Percentiles rank a stretch among this genome's conserved stretches.
These are phyloP conservation scores for Croton setiger DNA, from an alignment of 441 rosid genomes.

Conservation along the genomic window DNA sequence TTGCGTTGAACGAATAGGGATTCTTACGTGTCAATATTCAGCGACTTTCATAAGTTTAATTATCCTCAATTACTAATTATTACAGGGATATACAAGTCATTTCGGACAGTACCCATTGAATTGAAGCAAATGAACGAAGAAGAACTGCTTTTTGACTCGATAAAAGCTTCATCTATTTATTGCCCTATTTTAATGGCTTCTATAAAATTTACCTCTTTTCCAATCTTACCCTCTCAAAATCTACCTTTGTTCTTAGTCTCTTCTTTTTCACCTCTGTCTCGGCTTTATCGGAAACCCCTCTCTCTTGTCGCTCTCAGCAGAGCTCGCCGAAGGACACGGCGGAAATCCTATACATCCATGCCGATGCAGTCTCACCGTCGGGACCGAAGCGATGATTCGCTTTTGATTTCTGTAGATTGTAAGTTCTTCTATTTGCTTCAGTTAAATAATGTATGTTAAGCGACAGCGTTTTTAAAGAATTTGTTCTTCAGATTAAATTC, in stretches of 20 bases:
- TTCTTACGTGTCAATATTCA: constrained; percentile 14
- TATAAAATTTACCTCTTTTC: constrained; percentile 23
- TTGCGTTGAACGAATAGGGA: neutral
- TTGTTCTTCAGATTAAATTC: neutral
- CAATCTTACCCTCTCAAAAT: constrained; percentile 38
- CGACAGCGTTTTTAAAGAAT: neutral
- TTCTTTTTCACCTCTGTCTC: constrained; percentile 23
- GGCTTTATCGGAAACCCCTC: constrained; percentile 21
- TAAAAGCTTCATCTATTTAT: neutral
- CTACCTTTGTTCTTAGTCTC: constrained; percentile 33
- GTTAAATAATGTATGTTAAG: neutral
- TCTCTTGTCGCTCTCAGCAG: constrained; percentile 28
- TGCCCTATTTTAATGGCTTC: constrained; percentile 30
- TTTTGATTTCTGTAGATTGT: constrained; percentile 48
- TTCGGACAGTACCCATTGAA: neutral
- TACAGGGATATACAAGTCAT: constrained; percentile 19
- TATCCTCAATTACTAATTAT: neutral
- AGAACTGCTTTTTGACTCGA: neutral
- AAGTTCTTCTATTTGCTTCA: constrained; percentile 9
- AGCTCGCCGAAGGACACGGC: constrained; percentile 29
- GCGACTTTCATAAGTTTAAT: neutral
- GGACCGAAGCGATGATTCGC: constrained; percentile 41
- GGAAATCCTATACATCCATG: constrained; percentile 27
- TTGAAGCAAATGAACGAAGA: neutral
- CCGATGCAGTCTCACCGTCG: constrained; percentile 43